Base-by-base conservation (phyloP, 306 rosid species). In the Castanopsis chinensis region DNA sequence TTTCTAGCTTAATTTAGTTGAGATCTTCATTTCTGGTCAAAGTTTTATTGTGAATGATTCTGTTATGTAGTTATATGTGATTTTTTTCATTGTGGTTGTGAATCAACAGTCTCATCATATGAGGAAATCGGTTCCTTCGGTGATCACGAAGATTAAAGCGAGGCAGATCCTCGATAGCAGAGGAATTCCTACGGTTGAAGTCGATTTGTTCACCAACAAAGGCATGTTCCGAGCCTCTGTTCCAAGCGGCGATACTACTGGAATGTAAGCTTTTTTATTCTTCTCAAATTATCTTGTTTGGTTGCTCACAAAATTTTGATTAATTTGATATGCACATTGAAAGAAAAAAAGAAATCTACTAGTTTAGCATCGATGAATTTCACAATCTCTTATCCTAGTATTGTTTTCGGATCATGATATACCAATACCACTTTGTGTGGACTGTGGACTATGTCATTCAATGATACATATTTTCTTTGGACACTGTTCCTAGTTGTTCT, bases 91-190 rank as follows among this genome's bases (percentile, higher is more conserved):
- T 57, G 23, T 75, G 4, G 37, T 58, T 53, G 7, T 61, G 75
- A 43, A 33, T 41, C 21, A 13, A 20, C 87, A 93, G 98, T 91
- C 98, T 74, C 87, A 86, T 87, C 97, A 90, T 85, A 83, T 93
- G 98, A 86, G 59, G 72, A 93, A 89, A 84, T 76, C 93, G 59
- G 88, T 91, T 56, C 87, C 93, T 63, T 90, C 97, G 2, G 91
- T 89, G 78, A 93, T 93, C 56, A 93, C 91, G 25, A 95, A 83
- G 82, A 80, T 92, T 15, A 95, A 86, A 82, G 99, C 98, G 33
- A 86, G 99, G 74, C 99, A 95, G 91, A 93, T 95, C 83, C 96
- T 95, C 5, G 99, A 95, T 75, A 95, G 99, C 84, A 88, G 99
- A 87, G 99, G 99, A 65, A 86, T 90, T 87, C 98, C 99, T 3